A percentile compares a stretch with the other conserved stretches of the same genome.
These are phyloP conservation scores for Aspergillus wentii DNA, from an alignment of 495 filamentous ascomycete species.

Conservation along the genomic window DNA sequence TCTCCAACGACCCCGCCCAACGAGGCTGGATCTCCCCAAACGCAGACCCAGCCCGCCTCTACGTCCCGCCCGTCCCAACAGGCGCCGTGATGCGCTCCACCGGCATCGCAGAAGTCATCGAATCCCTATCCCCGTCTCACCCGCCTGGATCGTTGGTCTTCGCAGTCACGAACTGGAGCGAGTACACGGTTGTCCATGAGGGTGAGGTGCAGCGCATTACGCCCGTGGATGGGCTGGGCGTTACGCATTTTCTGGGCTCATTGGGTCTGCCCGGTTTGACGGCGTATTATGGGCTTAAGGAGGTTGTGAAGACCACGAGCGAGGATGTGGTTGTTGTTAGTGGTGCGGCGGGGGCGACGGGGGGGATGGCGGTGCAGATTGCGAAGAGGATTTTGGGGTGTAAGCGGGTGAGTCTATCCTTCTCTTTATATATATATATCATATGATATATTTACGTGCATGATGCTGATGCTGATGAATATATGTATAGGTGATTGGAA, in stretches of 20 bases:
- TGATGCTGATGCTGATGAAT: conserved; percentile 19
- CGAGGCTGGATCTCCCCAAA: conserved; percentile 56
- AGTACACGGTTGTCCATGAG: conserved; percentile 41
- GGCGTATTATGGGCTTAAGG: conserved; percentile 46
- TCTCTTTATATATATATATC: too few relatives aligned
- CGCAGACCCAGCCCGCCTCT: conserved; percentile 41
- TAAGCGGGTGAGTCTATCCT: conserved; percentile 32
- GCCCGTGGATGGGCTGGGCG: conserved; percentile 24
- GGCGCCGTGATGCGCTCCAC: conserved; percentile 55
- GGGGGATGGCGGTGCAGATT: conserved; percentile 44
- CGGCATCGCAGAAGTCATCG: conserved; percentile 42
- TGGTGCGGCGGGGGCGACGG: conserved; percentile 44
- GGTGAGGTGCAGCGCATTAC: conserved; percentile 21
- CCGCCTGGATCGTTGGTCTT: conserved; percentile 36
- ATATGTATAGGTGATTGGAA: conserved; percentile 39
- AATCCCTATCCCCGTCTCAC: conserved; percentile 21
- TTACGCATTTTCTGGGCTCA: conserved; percentile 46
- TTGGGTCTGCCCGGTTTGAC: conserved; percentile 47
- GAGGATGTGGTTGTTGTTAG: conserved; percentile 44
- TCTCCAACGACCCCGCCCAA: conserved; percentile 69
- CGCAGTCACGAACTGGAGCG: conserved; percentile 41
- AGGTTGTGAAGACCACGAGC: conserved; percentile 27
- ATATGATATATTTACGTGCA: neutral
- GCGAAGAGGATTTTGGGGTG: conserved; percentile 52
- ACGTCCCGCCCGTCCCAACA: conserved; percentile 52